Percentiles rank a stretch among this genome's conserved stretches.
phyloP scores from a whole-genome alignment of 371 early-diverging fungal genomes.

The Amoeboaphelidium protococcarum region DNA sequence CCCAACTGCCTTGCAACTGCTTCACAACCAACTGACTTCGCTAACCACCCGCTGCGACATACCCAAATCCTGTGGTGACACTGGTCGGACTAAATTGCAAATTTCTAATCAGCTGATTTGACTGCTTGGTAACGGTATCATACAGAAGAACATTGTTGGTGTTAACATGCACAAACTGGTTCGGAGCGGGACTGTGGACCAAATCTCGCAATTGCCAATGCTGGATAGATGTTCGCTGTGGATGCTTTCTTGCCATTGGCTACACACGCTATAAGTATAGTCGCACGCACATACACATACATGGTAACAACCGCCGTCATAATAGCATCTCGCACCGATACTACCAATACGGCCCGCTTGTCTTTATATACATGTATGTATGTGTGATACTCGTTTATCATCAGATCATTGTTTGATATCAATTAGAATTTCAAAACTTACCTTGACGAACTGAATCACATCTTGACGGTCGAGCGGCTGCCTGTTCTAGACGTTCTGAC shows the following conservation, averaged over 20 bases:
- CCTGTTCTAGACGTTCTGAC: too few relatives aligned
- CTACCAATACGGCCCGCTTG: too few relatives aligned
- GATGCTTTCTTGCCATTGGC: constrained; percentile 11
- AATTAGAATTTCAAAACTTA: too few relatives aligned
- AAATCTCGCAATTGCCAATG: constrained; percentile 76
- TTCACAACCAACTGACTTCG: constrained; percentile 54
- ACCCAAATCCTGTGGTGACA: constrained; percentile 42
- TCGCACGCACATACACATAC: too few relatives aligned
- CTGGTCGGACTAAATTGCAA: constrained; percentile 54
- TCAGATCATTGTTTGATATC: too few relatives aligned
- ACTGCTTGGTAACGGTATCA: constrained; percentile 26
- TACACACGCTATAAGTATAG: too few relatives aligned
- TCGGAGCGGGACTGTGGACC: constrained; percentile 28
- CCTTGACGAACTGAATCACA: too few relatives aligned
- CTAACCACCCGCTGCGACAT: constrained; percentile 70
- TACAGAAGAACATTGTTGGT: constrained; percentile 26
- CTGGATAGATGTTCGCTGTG: constrained; percentile 22
- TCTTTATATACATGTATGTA: too few relatives aligned
- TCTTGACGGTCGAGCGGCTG: too few relatives aligned
- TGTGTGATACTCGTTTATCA: too few relatives aligned
- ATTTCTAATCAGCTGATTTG: constrained; percentile 20
- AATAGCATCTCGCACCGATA: too few relatives aligned
- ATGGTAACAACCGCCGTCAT: too few relatives aligned
- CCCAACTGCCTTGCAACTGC: constrained; percentile 37
- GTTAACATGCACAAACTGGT: constrained; percentile 28